These are phyloP conservation scores for Hypoxylon sp. DNA, from an alignment of 2,329 filamentous ascomycete genomes.

Conservation along the genomic window DNA sequence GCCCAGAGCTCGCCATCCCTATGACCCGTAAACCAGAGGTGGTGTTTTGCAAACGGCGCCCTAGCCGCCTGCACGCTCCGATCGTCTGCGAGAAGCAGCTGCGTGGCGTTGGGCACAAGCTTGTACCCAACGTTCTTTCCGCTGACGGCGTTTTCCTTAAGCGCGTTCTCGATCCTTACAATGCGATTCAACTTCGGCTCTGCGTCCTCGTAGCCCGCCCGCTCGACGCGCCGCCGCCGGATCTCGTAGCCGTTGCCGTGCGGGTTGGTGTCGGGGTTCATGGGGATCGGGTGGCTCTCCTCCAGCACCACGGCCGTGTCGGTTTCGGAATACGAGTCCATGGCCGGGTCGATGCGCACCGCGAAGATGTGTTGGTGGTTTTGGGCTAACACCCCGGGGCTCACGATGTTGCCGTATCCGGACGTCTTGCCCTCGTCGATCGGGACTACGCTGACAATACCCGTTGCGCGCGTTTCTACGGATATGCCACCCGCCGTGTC, in stretches of 20 bases:
- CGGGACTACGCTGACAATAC: conserved; percentile 75
- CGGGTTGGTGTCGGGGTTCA: conserved; percentile 67
- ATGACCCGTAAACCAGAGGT: conserved; percentile 63
- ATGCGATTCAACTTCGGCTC: conserved; percentile 64
- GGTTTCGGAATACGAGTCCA: conserved; percentile 56
- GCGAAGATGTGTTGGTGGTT: conserved; percentile 77
- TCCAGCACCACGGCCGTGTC: conserved; percentile 50
- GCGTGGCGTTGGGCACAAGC: conserved; percentile 58
- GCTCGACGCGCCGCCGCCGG: conserved; percentile 59
- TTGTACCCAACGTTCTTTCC: conserved; percentile 64
- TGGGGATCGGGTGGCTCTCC: conserved; percentile 49
- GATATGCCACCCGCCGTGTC: conserved; percentile 71
- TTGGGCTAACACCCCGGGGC: conserved; percentile 70
- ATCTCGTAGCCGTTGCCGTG: conserved; percentile 71
- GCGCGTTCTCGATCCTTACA: conserved; percentile 62
- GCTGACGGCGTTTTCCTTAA: conserved; percentile 59
- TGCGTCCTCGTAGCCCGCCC: conserved; percentile 63
- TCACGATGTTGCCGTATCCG: conserved; percentile 72
- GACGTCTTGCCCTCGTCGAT: conserved; percentile 65
- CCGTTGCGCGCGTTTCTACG: conserved; percentile 73
- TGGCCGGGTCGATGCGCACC: conserved; percentile 71
- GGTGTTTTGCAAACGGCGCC: conserved; percentile 60
- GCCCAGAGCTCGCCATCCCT: conserved; percentile 64
- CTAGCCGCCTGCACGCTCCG: conserved; percentile 57
- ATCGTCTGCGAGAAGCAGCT: conserved; percentile 60